Percentiles rank a stretch among this genome's conserved stretches.
Evolutionary conservation across 768 basidiomycete genomes (phyloP).

Genomic region (Leccinum ochraceum): DNA sequence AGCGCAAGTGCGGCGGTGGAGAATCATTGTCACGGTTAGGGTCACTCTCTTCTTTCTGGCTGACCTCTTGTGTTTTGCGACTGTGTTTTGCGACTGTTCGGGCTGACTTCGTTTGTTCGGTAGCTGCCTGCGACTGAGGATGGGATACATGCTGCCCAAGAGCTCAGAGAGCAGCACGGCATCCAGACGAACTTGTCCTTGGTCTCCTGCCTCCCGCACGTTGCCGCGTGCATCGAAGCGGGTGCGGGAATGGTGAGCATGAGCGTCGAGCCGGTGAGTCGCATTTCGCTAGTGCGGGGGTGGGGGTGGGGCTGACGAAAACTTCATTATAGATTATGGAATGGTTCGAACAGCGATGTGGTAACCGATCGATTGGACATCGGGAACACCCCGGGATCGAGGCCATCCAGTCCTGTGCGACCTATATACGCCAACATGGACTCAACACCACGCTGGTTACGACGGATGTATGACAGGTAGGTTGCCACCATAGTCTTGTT

Average conservation of each 20-base stretch:
- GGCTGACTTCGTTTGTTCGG: background rate
- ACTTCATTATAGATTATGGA: conserved; percentile 38
- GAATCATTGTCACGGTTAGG: conserved; percentile 47
- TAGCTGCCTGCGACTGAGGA: conserved; percentile 61
- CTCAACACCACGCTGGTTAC: conserved; percentile 44
- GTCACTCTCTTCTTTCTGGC: background rate
- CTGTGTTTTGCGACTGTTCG: background rate
- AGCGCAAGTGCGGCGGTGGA: conserved; percentile 39
- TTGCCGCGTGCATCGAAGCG: conserved; percentile 54
- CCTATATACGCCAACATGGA: conserved; percentile 43
- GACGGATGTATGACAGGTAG: conserved; percentile 43
- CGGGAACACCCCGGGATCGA: conserved; percentile 45
- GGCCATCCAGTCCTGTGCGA: conserved; percentile 45
- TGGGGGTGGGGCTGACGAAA: conserved; percentile 2
- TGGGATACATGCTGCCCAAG: conserved; percentile 49
- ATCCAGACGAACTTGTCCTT: conserved; percentile 52
- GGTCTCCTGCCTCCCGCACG: conserved; percentile 57
- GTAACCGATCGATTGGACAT: background rate
- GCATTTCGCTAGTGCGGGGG: background rate
- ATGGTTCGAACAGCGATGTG: conserved; percentile 40
- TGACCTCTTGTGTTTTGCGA: background rate
- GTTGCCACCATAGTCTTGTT: background rate
- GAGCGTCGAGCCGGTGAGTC: conserved; percentile 48
- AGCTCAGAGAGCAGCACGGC: conserved; percentile 38
- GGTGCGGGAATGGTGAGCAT: conserved; percentile 50